Percentiles rank a stretch among this genome's conserved stretches.
Conservation (phyloP, 441 rosid genomes). For the Mallotus japonicus region DNA sequence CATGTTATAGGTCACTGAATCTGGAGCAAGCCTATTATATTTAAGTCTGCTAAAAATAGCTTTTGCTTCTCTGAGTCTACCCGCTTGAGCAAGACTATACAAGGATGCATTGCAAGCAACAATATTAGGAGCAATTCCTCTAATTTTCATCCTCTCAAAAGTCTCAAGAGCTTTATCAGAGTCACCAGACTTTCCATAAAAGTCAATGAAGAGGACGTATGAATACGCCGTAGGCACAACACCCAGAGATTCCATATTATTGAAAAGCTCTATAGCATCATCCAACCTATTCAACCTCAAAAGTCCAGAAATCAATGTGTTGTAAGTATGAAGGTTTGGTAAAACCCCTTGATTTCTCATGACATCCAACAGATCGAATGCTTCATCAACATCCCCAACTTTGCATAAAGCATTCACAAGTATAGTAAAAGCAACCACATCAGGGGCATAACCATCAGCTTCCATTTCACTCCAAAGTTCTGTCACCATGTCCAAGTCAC, state of each 20-base stretch:
- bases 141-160: constrained; percentile 70
- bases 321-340: constrained; percentile 87
- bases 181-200: constrained; percentile 78
- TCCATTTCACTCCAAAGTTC: constrained; percentile 86
- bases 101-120: constrained; percentile 90
- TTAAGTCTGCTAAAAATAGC: constrained; percentile 62
- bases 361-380: constrained; percentile 57
- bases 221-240: constrained; percentile 71
- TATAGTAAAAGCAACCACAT: constrained; percentile 76
- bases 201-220: constrained; percentile 79
- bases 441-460: constrained; percentile 77
- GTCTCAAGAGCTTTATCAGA: constrained; percentile 66
- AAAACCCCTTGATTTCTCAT: constrained; percentile 60
- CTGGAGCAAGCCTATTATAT: constrained; percentile 62
- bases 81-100: constrained; percentile 70
- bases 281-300: constrained; percentile 54
- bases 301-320: constrained; percentile 76
- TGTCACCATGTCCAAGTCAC: constrained; percentile 60
- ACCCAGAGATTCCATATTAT: constrained; percentile 58
- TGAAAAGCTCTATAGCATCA: constrained; percentile 62
- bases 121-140: constrained; percentile 79
- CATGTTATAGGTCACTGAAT: constrained; percentile 91
- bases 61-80: constrained; percentile 70
- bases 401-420: constrained; percentile 77
- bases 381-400: constrained; percentile 58